A percentile compares a stretch with the other conserved stretches of the same genome.
Evolutionary conservation across 345 rosid species (phyloP).

Genomic region (Camelina sativa): DNA sequence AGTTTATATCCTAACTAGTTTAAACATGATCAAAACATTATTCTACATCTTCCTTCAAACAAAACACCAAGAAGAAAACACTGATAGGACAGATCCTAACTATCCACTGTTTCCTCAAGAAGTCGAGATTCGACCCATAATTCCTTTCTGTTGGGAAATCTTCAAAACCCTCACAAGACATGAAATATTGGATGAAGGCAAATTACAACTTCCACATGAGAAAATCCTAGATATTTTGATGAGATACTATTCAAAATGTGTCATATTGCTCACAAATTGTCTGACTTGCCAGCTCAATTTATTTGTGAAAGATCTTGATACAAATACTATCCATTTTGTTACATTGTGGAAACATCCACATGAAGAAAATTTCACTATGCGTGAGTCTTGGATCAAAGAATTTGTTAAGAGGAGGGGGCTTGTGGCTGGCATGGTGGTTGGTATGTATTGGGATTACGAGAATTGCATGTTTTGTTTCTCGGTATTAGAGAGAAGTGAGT

Average conservation of each 20-base stretch:
- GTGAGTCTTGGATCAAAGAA: constrained; percentile 32
- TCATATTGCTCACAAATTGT: background rate
- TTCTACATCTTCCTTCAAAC: constrained; percentile 28
- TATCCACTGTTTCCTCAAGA: constrained; percentile 14
- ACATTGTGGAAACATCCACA: constrained; percentile 3
- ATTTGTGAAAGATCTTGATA: constrained; percentile 27
- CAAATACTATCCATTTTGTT: constrained; percentile 13
- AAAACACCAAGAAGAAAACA: constrained; percentile 29
- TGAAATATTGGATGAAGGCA: background rate
- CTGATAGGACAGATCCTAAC: background rate
- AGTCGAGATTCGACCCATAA: constrained; percentile 33
- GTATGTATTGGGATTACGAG: constrained; percentile 25
- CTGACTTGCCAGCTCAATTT: background rate
- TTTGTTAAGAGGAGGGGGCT: constrained; percentile 32
- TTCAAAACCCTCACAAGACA: constrained; percentile 3
- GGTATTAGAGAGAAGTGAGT: constrained; percentile 12
- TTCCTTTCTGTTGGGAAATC: background rate
- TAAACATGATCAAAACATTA: background rate
- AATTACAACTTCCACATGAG: background rate
- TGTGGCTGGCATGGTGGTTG: constrained; percentile 32
- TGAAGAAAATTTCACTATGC: constrained; percentile 6
- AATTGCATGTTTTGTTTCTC: constrained; percentile 12
- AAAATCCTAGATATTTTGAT: background rate
- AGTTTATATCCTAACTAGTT: background rate
- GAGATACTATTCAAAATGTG: background rate